A percentile compares a stretch with the other conserved stretches of the same genome.
These are phyloP conservation scores for Diospyros lotus DNA, from an alignment of 148 eudicot genomes.

Conservation along the genomic window DNA sequence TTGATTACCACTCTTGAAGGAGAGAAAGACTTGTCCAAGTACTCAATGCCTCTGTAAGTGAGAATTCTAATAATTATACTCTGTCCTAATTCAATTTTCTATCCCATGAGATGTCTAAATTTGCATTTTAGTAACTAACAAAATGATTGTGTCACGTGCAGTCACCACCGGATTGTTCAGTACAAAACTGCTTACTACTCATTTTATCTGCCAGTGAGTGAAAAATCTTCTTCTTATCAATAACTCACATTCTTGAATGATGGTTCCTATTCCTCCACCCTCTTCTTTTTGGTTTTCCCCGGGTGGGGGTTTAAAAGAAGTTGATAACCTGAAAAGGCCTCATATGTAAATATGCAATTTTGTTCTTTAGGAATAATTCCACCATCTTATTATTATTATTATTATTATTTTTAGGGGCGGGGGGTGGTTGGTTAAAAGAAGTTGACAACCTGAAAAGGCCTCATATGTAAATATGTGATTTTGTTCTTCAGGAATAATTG, in stretches of 20 bases:
- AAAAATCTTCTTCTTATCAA: background rate
- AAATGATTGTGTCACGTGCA: constrained; percentile 33
- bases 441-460: background rate
- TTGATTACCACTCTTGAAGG: constrained; percentile 83
- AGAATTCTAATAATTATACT: background rate
- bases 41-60: constrained; percentile 74
- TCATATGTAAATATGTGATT: background rate
- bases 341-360: background rate
- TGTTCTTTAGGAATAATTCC: background rate
- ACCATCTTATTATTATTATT: no score
- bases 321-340: background rate
- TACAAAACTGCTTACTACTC: constrained; percentile 96
- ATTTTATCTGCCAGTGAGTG: constrained; percentile 88
- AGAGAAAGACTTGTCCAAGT: constrained; percentile 85
- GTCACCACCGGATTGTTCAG: constrained; percentile 91
- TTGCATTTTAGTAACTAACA: background rate
- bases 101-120: background rate
- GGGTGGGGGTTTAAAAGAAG: background rate
- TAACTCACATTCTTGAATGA: background rate
- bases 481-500: background rate
- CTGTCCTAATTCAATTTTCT: background rate
- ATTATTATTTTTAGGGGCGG: no score
- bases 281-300: background rate
- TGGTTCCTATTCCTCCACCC: background rate
- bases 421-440: background rate